Conservation (phyloP, 1,284 basidiomycete species). For the Cystobasidium sp. region DNA sequence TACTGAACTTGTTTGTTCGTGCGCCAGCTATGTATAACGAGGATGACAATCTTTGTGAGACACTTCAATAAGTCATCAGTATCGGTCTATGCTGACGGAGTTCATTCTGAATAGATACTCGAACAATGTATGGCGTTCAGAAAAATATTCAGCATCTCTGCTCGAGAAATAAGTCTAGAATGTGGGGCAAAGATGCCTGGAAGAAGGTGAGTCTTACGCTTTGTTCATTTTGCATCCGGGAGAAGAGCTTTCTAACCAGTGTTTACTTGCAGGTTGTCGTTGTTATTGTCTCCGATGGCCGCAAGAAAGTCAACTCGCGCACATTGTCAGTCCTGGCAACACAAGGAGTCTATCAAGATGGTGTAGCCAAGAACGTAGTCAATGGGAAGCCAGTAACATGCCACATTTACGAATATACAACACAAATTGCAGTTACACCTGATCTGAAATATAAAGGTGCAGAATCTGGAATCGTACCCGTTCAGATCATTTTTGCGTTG, state of each 20-base stretch:
- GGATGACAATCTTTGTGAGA: conserved; percentile 69
- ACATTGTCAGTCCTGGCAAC: conserved; percentile 73
- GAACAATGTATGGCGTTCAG: conserved; percentile 91
- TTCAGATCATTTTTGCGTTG: conserved; percentile 57
- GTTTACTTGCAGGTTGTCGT: conserved; percentile 66
- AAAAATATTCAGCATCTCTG: conserved; percentile 74
- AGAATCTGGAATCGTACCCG: conserved; percentile 55
- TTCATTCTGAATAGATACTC: conserved; percentile 55
- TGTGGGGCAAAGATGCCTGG: conserved; percentile 96
- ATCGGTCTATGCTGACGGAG: background rate
- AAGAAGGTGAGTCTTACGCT: conserved; percentile 66
- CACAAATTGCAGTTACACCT: conserved; percentile 53
- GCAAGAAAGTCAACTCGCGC: conserved; percentile 81
- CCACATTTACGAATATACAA: conserved; percentile 49
- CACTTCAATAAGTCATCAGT: background rate
- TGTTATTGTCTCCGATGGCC: conserved; percentile 81
- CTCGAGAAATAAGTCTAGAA: conserved; percentile 79
- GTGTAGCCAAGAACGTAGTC: conserved; percentile 62
- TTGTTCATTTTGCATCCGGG: background rate
- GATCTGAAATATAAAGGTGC: conserved; percentile 56
- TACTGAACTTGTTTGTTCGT: background rate
- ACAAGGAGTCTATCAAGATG: conserved; percentile 67
- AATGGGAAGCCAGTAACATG: conserved; percentile 61
- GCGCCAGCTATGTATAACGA: conserved; percentile 57
- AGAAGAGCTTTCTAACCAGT: background rate